phyloP scores from a whole-genome alignment of 1,139 yeast species.

The Candida tropicalis region DNA sequence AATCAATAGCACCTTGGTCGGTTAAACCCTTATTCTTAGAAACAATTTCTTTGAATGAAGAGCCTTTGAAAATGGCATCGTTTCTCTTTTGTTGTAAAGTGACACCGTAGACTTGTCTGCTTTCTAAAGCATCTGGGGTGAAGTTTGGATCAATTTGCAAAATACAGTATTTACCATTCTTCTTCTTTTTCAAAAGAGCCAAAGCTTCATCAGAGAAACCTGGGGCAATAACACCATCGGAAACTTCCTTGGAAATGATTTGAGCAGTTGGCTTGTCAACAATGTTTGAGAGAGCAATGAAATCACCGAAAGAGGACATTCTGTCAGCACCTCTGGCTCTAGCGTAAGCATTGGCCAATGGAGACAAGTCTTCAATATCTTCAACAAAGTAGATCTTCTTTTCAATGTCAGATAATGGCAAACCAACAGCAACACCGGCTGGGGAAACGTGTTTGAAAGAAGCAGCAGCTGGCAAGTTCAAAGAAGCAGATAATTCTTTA shows the following conservation, averaged over 20 bases:
- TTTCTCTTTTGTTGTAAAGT: constrained; percentile 95
- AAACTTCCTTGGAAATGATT: constrained; percentile 94
- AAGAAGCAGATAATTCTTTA: constrained; percentile 91
- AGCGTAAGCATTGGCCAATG: constrained; percentile 96
- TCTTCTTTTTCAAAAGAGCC: constrained; percentile 84
- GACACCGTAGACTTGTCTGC: constrained; percentile 95
- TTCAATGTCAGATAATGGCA: constrained; percentile 87
- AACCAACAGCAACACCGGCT: constrained; percentile 97
- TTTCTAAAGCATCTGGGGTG: constrained; percentile 78
- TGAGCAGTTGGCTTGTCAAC: constrained; percentile 97
- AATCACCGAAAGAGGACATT: constrained; percentile 99
- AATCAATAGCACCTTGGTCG: constrained; percentile 89
- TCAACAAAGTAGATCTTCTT: constrained; percentile 94
- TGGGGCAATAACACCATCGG: constrained; percentile 99
- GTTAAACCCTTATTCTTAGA: constrained; percentile 84
- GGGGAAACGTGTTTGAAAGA: constrained; percentile 98
- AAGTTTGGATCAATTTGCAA: constrained; percentile 94
- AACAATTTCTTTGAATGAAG: constrained; percentile 89
- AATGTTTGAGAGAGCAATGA: constrained; percentile 93
- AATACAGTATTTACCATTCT: constrained; percentile 96
- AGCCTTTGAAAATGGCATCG: constrained; percentile 87
- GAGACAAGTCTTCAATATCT: constrained; percentile 92
- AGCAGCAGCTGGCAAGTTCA: constrained; percentile 97
- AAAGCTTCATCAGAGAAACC: constrained; percentile 93
- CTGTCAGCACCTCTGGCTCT: constrained; percentile 99